Evolutionary conservation across 169 alveolate genomes (phyloP), one percentile per base, ranked within the genome.

Genomic region (Cryptosporidium ubiquitum): DNA sequence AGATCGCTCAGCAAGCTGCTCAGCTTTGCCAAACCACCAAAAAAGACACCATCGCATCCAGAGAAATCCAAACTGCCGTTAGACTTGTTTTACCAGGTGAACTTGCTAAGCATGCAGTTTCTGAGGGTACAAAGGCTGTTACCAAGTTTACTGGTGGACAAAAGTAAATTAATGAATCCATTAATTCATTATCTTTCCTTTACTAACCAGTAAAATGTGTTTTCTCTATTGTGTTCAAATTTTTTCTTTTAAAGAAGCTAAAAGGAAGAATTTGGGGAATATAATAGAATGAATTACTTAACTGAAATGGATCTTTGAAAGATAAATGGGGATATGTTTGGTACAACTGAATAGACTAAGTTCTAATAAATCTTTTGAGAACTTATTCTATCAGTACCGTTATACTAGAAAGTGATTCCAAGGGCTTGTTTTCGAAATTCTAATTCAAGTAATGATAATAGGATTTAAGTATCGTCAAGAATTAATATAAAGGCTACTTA

Each of bases 121-220:
- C 99, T 51, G 99, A 98, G 95, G 99, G 99, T 91, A 98, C 99
- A 91, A 98, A 98, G 96, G 99, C 99, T 84, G 99, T 98, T 93
- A 97, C 99, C 91, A 98, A 97, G 93, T 98, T 96, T 96, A 95
- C 98, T 84, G 96, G 96, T 60, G 94, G 94, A 91, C 95, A 93
- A 73, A 91, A 93, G 89, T 79, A 42, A 79, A 5, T 20, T 7
- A 26, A 47, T 49, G 44, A 29, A 47, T 23, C 23, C 0, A 0
- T 23, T 9, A 3, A 26, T 23, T 55, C 66, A 26, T 55, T 26
- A 3, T 55, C n/a, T 55, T 23, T 47, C 55, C 23, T n/a, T n/a
- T n/a, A n/a, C n/a, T n/a, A n/a, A n/a, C n/a, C n/a, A n/a, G n/a
- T n/a, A n/a, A n/a, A n/a, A n/a, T n/a, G n/a, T n/a, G n/a, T n/a